phyloP scores from a whole-genome alignment of 2,329 filamentous ascomycete species.

The Penicillium olsonii region DNA sequence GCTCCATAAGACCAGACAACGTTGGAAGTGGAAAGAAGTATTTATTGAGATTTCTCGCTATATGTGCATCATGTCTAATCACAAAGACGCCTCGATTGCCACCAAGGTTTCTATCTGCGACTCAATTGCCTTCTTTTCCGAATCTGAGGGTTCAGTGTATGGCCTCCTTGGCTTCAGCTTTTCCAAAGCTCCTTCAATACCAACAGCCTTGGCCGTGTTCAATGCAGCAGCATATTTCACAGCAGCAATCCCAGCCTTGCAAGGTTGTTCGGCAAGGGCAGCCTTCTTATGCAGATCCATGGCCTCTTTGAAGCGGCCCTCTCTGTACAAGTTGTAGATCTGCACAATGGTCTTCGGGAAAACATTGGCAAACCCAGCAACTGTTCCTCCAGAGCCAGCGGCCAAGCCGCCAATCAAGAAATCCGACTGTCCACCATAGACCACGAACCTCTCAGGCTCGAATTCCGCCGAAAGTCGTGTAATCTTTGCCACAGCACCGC shows the following conservation, averaged over 20 bases:
- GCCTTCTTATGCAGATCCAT: neutral
- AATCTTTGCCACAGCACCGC: conserved; percentile 45
- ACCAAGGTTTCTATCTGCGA: neutral
- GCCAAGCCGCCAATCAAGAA: conserved; percentile 58
- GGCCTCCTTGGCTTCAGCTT: neutral
- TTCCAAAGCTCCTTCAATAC: neutral
- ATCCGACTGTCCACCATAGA: conserved; percentile 47
- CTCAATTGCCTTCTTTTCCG: neutral
- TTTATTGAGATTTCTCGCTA: neutral
- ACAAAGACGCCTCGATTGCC: neutral
- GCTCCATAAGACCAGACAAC: no score
- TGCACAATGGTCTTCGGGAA: conserved; percentile 44
- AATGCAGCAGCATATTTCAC: neutral
- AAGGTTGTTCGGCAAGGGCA: neutral
- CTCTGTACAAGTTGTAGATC: neutral
- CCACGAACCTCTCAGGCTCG: conserved; percentile 37
- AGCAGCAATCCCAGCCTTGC: neutral
- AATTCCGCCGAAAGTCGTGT: conserved; percentile 41
- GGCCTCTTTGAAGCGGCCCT: neutral
- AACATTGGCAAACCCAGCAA: conserved; percentile 65
- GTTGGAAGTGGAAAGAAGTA: no score
- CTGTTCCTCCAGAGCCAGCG: conserved; percentile 61
- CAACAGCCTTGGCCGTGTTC: neutral
- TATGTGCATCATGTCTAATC: neutral
- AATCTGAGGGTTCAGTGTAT: neutral